phyloP scores from a whole-genome alignment of 192 early-diverging fungal genomes.

The Podila clonocystis region DNA sequence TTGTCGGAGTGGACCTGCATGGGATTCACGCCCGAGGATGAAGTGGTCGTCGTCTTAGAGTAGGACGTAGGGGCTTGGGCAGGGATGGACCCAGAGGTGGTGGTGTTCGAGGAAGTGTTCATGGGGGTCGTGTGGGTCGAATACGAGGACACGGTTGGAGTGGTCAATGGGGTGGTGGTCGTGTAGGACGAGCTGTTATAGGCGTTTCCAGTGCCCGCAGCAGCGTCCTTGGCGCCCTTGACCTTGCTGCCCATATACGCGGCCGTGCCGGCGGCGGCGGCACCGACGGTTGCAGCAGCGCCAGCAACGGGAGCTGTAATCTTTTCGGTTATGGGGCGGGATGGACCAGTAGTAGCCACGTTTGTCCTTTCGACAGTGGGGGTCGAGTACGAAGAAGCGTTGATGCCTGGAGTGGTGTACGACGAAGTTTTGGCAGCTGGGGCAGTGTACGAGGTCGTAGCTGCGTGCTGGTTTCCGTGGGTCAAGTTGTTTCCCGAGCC shows the following conservation, averaged over 20 bases:
- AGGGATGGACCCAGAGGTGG: background rate
- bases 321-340: conserved; percentile 4
- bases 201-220: background rate
- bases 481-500: background rate
- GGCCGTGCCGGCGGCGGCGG: conserved; percentile 8
- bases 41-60: too few relatives aligned
- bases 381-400: background rate
- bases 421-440: background rate
- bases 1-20: too few relatives aligned
- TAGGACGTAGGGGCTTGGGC: background rate
- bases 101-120: background rate
- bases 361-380: background rate
- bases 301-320: conserved; percentile 6
- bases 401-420: background rate
- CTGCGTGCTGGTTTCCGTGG: background rate
- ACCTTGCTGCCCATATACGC: conserved; percentile 10
- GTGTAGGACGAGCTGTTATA: background rate
- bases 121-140: background rate
- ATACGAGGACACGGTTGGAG: background rate
- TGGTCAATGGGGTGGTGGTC: background rate
- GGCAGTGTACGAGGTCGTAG: background rate
- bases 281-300: too few relatives aligned
- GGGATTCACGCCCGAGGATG: too few relatives aligned
- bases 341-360: background rate
- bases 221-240: background rate